Conservation (phyloP, 129 eudicot genomes). For the Flaveria ramosissima region DNA sequence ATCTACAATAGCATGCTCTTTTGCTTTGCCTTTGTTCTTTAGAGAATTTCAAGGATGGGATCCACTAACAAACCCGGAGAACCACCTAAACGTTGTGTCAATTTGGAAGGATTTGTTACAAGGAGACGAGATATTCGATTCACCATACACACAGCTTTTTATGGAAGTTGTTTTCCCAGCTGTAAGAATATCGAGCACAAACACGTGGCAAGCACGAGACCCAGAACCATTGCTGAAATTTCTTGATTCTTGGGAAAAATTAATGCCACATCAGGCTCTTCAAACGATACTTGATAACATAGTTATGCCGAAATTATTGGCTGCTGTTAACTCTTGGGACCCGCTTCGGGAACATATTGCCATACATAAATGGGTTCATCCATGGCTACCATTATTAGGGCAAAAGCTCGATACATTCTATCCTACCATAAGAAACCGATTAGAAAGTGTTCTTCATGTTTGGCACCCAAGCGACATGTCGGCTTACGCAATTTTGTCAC, state of each 20-base stretch:
- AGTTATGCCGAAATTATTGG: constrained; percentile 67
- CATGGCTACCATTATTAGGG: constrained; percentile 81
- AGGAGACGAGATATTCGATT: constrained; percentile 48
- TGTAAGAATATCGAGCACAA: constrained; percentile 61
- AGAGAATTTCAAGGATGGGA: constrained; percentile 78
- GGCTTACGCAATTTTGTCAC: constrained; percentile 62
- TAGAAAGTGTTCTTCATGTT: constrained; percentile 74
- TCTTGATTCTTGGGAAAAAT: constrained; percentile 74
- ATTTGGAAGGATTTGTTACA: constrained; percentile 63
- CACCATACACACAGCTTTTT: constrained; percentile 45
- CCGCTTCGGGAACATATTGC: constrained; percentile 78
- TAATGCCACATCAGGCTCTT: constrained; percentile 61
- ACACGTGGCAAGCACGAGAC: constrained; percentile 82
- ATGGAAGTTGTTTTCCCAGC: constrained; percentile 84
- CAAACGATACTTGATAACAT: constrained; percentile 64
- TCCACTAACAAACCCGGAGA: constrained; percentile 58
- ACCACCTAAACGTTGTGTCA: constrained; percentile 43
- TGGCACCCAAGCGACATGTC: constrained; percentile 83
- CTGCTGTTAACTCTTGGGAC: constrained; percentile 84
- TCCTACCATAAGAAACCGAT: constrained; percentile 55
- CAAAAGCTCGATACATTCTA: constrained; percentile 55
- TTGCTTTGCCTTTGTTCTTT: constrained; percentile 63
- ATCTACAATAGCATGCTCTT: constrained; percentile 63
- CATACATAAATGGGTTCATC: constrained; percentile 89
- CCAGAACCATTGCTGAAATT: constrained; percentile 75